phyloP scores from a whole-genome alignment of 1,284 basidiomycete genomes.

The Peniophora sp. region DNA sequence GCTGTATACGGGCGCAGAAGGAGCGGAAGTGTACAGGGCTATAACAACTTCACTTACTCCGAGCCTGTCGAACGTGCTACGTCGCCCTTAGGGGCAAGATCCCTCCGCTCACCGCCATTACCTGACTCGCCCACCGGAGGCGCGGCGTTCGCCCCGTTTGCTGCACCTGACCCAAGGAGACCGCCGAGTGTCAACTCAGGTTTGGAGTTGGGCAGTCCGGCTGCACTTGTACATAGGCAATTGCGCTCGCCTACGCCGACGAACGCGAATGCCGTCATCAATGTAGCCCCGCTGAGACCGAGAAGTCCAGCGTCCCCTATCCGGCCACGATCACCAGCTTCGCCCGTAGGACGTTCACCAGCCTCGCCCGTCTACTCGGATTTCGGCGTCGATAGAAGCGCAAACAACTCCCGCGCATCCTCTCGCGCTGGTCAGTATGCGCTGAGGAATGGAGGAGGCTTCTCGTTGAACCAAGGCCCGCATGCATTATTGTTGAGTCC shows the following conservation, averaged over 20 bases:
- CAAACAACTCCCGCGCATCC: slow-evolving; percentile 18
- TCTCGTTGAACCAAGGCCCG: too few species aligned
- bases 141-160: slow-evolving; percentile 1
- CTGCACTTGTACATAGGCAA: too few species aligned
- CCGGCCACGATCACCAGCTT: slow-evolving; percentile 48
- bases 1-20: slow-evolving; percentile 9
- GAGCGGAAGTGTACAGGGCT: slow-evolving; percentile 7
- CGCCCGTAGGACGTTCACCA: slow-evolving; percentile 47
- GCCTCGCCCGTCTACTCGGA: slow-evolving; percentile 43
- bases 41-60: slow-evolving; percentile 29
- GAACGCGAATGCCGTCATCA: too few species aligned
- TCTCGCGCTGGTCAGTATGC: slow-evolving; percentile 38
- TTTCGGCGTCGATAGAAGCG: slow-evolving; percentile 16
- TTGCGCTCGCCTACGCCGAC: too few species aligned
- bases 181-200: slow-evolving; percentile 44
- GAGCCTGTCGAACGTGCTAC: slow-evolving; percentile 29
- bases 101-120: slow-evolving; percentile 46
- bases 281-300: slow-evolving; percentile 9
- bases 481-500: slow-evolving; percentile 58
- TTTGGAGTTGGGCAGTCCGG: slow-evolving; percentile 42
- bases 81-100: slow-evolving; percentile 26
- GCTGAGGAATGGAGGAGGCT: too few species aligned
- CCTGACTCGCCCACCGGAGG: slow-evolving; percentile 45
- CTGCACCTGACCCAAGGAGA: slow-evolving; percentile 18
- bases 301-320: too few species aligned